Conservation (phyloP, 2,329 filamentous ascomycete genomes). For the Neofusicoccum ribis region DNA sequence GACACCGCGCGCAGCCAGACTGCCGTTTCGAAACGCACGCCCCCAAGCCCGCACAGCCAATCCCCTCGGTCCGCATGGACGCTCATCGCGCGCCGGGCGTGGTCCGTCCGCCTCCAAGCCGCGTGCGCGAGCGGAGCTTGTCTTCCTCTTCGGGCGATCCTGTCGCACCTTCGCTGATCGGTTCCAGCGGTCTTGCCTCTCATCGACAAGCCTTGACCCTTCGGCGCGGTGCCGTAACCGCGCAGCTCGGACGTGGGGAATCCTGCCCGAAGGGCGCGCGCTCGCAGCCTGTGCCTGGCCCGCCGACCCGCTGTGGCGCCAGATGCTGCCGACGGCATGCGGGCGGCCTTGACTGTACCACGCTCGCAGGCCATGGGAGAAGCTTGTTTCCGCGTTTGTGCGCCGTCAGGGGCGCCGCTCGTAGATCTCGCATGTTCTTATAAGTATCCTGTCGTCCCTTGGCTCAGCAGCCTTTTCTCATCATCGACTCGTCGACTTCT, state of each 20-base stretch:
- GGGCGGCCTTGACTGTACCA: not conserved
- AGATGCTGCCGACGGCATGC: conserved; percentile 1
- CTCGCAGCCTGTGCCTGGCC: not conserved
- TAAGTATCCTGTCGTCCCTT: conserved; percentile 12
- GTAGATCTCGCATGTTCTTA: not conserved
- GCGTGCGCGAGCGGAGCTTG: not conserved
- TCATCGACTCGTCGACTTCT: not conserved
- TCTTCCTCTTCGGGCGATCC: not conserved
- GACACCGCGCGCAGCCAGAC: no score
- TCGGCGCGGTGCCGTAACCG: not conserved
- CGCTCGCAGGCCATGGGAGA: not conserved
- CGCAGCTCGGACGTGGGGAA: not conserved
- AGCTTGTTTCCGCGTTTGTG: conserved; percentile 12
- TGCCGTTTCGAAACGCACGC: conserved; percentile 2
- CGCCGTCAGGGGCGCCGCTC: not conserved
- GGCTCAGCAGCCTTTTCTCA: not conserved
- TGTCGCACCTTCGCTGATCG: conserved; percentile 6
- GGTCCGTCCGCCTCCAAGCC: not conserved
- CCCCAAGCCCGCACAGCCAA: not conserved
- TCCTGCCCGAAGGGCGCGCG: not conserved
- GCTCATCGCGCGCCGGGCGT: not conserved
- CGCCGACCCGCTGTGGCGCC: not conserved
- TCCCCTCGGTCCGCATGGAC: not conserved
- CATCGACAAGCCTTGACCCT: not conserved
- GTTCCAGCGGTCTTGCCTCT: not conserved